phyloP scores from a whole-genome alignment of 2,329 filamentous ascomycete genomes.

The Cyphellophora europaea region DNA sequence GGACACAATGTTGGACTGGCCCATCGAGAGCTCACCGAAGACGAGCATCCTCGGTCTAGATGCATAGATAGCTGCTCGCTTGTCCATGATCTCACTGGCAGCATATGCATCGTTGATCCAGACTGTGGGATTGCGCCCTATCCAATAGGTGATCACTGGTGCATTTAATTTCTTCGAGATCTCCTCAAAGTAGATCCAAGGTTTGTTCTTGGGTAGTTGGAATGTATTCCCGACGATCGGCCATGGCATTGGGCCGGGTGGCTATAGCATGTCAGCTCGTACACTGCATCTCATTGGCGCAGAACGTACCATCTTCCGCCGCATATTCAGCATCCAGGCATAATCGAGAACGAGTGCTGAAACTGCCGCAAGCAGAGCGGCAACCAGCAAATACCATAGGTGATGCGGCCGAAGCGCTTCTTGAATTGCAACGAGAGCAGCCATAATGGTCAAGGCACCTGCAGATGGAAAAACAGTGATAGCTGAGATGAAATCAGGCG shows the following conservation, averaged over 20 bases:
- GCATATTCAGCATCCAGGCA: constrained; percentile 19
- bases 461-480: background rate
- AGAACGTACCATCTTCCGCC: constrained; percentile 19
- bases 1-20: constrained; percentile 29
- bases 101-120: constrained; percentile 23
- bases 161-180: constrained; percentile 41
- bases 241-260: constrained; percentile 45
- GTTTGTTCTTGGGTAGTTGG: constrained; percentile 44
- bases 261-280: constrained; percentile 23
- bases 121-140: constrained; percentile 29
- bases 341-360: constrained; percentile 18
- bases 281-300: background rate
- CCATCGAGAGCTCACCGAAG: constrained; percentile 22
- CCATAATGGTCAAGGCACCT: background rate
- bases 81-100: constrained; percentile 24
- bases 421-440: background rate
- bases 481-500: background rate
- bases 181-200: constrained; percentile 50
- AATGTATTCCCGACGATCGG: constrained; percentile 50
- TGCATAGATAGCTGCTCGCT: constrained; percentile 24
- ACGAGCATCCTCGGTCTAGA: constrained; percentile 22
- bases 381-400: background rate
- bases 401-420: background rate
- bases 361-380: constrained; percentile 2
- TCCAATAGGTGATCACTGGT: constrained; percentile 48